Conservation (phyloP, 805 yeast species). For the Lipomyces sp. region DNA sequence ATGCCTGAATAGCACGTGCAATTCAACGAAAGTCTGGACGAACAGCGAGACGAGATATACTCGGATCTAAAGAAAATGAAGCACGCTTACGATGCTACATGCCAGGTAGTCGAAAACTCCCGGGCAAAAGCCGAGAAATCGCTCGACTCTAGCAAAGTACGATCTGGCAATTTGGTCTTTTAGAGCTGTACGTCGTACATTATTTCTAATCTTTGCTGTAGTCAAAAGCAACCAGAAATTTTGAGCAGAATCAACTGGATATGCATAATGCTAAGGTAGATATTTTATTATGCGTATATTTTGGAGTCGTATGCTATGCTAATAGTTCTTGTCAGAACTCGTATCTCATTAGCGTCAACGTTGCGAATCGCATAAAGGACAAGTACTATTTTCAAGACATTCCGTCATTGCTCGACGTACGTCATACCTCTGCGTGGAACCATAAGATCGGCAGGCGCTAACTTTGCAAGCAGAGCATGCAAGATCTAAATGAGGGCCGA, state of each 20-base stretch:
- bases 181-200: background rate
- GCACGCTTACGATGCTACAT: conserved; percentile 72
- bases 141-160: conserved; percentile 45
- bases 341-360: conserved; percentile 73
- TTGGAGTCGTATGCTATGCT: background rate
- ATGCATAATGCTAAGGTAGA: conserved; percentile 74
- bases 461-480: conserved; percentile 42
- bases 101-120: conserved; percentile 75
- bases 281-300: background rate
- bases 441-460: background rate
- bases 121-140: conserved; percentile 69
- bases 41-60: conserved; percentile 48
- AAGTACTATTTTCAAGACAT: conserved; percentile 89
- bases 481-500: conserved; percentile 76
- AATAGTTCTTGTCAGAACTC: conserved; percentile 46
- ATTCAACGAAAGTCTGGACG: conserved; percentile 57
- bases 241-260: conserved; percentile 40
- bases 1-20: conserved; percentile 47
- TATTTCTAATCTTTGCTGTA: background rate
- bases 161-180: background rate
- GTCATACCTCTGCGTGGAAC: background rate
- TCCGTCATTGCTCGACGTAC: conserved; percentile 79
- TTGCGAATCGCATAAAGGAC: conserved; percentile 88
- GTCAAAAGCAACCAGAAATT: conserved; percentile 26
- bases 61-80: conserved; percentile 63